These are phyloP conservation scores for Venturia carpophila DNA, from an alignment of 2,329 filamentous ascomycete species.

Conservation along the genomic window DNA sequence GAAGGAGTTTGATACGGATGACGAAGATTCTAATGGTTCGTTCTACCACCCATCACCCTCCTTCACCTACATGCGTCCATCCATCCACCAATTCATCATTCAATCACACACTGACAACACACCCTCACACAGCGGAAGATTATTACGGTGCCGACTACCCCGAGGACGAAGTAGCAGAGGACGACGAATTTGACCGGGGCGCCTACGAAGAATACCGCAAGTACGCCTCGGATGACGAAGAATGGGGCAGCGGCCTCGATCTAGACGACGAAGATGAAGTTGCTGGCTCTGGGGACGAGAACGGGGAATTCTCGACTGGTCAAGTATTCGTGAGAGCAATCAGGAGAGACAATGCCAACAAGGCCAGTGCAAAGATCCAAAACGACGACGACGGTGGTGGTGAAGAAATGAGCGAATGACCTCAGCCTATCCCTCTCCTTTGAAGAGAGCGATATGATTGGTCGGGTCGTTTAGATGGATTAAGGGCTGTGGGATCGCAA, in stretches of 20 bases:
- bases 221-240: constrained; percentile 14
- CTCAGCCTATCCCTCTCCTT: background rate
- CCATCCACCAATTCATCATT: no score
- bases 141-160: constrained; percentile 75
- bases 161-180: constrained; percentile 67
- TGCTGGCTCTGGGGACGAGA: constrained; percentile 4
- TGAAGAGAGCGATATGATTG: background rate
- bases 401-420: background rate
- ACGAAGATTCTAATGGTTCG: constrained; percentile 54
- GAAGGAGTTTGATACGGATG: constrained; percentile 50
- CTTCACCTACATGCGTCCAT: background rate
- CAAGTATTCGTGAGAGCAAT: background rate
- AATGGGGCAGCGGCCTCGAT: constrained; percentile 9
- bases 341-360: background rate
- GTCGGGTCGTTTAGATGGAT: background rate
- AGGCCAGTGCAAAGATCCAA: constrained; percentile 1
- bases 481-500: background rate
- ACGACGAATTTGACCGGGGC: constrained; percentile 52
- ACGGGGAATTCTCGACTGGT: background rate
- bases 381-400: background rate
- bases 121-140: constrained; percentile 50
- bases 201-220: constrained; percentile 32
- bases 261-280: constrained; percentile 9
- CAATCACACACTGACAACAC: constrained; percentile 12
- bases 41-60: background rate